These are phyloP conservation scores for Colletotrichum sp. DNA, from an alignment of 2,329 filamentous ascomycete genomes.

Conservation along the genomic window DNA sequence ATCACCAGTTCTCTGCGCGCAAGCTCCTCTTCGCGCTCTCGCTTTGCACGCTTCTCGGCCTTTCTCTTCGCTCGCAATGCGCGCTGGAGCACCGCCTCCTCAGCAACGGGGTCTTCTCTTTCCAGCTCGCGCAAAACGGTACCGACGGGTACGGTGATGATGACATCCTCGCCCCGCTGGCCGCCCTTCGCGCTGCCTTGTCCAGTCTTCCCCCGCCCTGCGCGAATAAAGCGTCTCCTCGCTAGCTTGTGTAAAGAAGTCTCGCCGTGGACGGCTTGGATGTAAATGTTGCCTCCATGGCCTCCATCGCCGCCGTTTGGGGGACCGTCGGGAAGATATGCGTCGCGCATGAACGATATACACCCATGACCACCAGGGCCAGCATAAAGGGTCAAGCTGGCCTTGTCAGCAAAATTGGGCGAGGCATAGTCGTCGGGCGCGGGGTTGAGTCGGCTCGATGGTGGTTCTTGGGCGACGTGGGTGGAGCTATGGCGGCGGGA, in stretches of 20 bases:
- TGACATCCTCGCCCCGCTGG: conserved; percentile 81
- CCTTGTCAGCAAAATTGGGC: conserved; percentile 87
- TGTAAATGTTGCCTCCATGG: conserved; percentile 89
- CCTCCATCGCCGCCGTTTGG: conserved; percentile 96
- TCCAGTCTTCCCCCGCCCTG: conserved; percentile 77
- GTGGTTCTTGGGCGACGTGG: conserved; percentile 18
- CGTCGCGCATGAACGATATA: conserved; percentile 91
- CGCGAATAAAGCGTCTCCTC: conserved; percentile 75
- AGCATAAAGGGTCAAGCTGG: conserved; percentile 76
- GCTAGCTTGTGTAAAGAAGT: conserved; percentile 93
- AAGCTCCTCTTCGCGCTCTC: conserved; percentile 8
- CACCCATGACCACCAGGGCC: conserved; percentile 90
- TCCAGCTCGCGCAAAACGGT: conserved; percentile 87
- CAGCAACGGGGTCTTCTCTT: conserved; percentile 76
- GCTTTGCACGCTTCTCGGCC: conserved; percentile 5
- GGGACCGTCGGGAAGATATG: conserved; percentile 86
- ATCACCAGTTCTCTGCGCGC: conserved; percentile 20
- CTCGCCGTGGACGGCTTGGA: conserved; percentile 89
- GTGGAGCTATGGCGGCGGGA: conserved; percentile 21
- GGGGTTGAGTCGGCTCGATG: conserved; percentile 73
- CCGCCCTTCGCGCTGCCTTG: conserved; percentile 78
- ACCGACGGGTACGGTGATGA: conserved; percentile 91
- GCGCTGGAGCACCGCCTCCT: conserved; percentile 54
- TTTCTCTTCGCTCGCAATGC: conserved; percentile 12
- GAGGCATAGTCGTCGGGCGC: conserved; percentile 82